Percentiles rank a stretch among this genome's conserved stretches.
Conservation (phyloP, 2,329 filamentous ascomycete species). For the Scedosporium minutisporum region DNA sequence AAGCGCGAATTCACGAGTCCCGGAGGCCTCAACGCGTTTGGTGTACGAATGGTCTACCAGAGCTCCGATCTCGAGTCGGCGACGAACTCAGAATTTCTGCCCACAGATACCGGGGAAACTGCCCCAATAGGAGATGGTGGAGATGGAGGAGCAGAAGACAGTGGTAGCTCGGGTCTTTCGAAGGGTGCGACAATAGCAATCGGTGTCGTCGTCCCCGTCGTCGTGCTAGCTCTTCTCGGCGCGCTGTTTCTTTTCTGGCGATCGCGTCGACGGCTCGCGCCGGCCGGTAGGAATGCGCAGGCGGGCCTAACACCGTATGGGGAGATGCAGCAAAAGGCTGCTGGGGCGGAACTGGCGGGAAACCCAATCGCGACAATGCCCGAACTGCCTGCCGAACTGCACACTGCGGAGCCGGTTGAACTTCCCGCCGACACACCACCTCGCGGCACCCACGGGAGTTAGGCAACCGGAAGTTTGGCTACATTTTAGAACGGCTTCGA, state of each 20-base stretch:
- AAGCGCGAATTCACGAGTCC: slow-evolving; percentile 13
- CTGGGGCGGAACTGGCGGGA: not conserved
- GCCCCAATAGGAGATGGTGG: not conserved
- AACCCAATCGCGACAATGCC: not conserved
- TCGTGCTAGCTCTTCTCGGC: slow-evolving; percentile 15
- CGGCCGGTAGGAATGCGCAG: not conserved
- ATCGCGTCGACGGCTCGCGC: slow-evolving; percentile 10
- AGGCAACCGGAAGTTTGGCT: too few species aligned
- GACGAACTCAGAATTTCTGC: not conserved
- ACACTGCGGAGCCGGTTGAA: not conserved
- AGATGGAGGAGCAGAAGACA: not conserved
- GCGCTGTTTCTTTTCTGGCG: slow-evolving; percentile 20
- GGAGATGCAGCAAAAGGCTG: not conserved
- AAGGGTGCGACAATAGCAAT: slow-evolving; percentile 18
- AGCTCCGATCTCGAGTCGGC: slow-evolving; percentile 15
- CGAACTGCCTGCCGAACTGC: not conserved
- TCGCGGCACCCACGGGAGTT: too few species aligned
- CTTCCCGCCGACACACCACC: not conserved
- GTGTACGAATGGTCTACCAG: slow-evolving; percentile 25
- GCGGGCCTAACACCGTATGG: not conserved
- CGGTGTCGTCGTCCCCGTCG: slow-evolving; percentile 20
- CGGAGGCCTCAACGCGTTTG: slow-evolving; percentile 22
- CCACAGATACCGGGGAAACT: slow-evolving; percentile 5
- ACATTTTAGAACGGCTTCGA: too few species aligned
- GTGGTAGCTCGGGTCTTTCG: slow-evolving; percentile 10